Percentiles rank a stretch among this genome's conserved stretches.
phyloP scores from a whole-genome alignment of 306 rosid genomes.

The Pueraria montana region DNA sequence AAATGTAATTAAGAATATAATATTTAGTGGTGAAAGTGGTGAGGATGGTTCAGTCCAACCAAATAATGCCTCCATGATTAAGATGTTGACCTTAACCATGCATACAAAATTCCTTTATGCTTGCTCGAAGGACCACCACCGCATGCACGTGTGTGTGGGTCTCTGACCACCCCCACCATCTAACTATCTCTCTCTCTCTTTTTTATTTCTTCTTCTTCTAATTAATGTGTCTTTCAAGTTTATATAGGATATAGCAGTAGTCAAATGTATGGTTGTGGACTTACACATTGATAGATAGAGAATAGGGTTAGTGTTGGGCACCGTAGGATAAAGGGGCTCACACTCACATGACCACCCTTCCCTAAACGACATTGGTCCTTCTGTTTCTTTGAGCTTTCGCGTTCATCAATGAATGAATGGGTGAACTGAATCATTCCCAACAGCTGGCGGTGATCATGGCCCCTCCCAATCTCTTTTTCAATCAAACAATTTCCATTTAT shows the following conservation, averaged over 20 bases:
- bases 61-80: conserved; percentile 78
- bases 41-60: conserved; percentile 60
- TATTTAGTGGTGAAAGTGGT: conserved; percentile 55
- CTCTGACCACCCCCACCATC: conserved; percentile 51
- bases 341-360: conserved; percentile 50
- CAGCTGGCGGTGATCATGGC: conserved; percentile 40
- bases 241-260: conserved; percentile 2
- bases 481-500: neutral
- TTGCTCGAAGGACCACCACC: conserved; percentile 70
- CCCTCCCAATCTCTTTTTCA: conserved; percentile 27
- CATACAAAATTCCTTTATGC: conserved; percentile 74
- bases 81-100: conserved; percentile 76
- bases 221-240: neutral
- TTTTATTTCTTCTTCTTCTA: neutral
- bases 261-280: conserved; percentile 28
- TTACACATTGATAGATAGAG: neutral
- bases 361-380: conserved; percentile 55
- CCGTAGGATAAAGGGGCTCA: conserved; percentile 47
- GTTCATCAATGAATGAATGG: conserved; percentile 39
- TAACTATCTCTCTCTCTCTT: neutral
- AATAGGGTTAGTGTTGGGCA: neutral
- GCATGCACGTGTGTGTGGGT: conserved; percentile 86
- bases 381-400: conserved; percentile 47
- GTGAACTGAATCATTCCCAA: conserved; percentile 45
- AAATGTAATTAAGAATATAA: conserved; percentile 29